These are phyloP conservation scores for Candida tropicalis DNA, from an alignment of 1,139 yeast species.

Conservation along the genomic window DNA sequence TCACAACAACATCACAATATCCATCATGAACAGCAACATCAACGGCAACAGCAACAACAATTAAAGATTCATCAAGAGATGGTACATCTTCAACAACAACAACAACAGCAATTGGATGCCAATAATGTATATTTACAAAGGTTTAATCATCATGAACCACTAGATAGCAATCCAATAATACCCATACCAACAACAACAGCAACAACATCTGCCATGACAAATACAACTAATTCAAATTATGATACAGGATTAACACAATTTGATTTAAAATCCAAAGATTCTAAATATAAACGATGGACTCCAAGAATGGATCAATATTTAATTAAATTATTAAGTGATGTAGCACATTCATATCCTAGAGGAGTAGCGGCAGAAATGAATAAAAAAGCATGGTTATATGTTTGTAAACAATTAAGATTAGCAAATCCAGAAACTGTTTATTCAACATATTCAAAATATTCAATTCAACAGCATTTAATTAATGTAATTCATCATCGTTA, in stretches of 20 bases:
- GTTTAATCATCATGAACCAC: conserved; percentile 18
- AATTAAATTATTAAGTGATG: conserved; percentile 37
- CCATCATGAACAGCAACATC: conserved; percentile 10
- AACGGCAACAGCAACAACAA: conserved; percentile 6
- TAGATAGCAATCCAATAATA: conserved; percentile 15
- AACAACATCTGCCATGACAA: conserved; percentile 16
- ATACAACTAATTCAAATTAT: conserved; percentile 5
- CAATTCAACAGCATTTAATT: conserved; percentile 42
- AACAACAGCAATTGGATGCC: conserved; percentile 5
- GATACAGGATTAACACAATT: conserved; percentile 25
- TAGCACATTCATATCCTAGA: conserved; percentile 39
- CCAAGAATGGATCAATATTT: conserved; percentile 44
- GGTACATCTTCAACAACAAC: conserved; percentile 17
- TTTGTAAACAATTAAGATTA: conserved; percentile 38
- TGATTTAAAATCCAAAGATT: conserved; percentile 40
- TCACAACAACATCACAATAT: neutral
- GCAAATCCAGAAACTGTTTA: conserved; percentile 47
- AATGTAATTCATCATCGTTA: conserved; percentile 43
- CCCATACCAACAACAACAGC: conserved; percentile 17
- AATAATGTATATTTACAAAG: conserved; percentile 16
- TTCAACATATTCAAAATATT: conserved; percentile 45
- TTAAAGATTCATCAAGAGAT: conserved; percentile 8
- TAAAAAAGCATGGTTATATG: conserved; percentile 43
- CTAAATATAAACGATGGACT: conserved; percentile 45
- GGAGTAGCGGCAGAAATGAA: conserved; percentile 36